phyloP scores from a whole-genome alignment of 352 stramenopile genomes.

The Phytophthora sp. region DNA sequence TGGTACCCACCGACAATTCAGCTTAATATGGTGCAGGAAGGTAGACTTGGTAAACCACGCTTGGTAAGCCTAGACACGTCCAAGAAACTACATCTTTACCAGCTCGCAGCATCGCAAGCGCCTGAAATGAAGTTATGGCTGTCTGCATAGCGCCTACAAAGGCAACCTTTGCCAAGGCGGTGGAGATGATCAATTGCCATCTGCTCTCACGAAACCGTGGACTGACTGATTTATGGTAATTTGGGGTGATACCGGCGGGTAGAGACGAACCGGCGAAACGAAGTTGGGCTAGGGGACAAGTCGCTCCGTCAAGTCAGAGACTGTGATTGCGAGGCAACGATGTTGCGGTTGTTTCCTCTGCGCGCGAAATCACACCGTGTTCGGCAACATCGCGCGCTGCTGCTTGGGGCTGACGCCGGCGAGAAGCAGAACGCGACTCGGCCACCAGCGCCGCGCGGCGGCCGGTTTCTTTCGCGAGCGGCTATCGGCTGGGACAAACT shows the following conservation, averaged over 20 bases:
- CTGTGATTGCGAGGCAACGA: not conserved
- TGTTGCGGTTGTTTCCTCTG: not conserved
- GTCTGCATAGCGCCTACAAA: too few relatives aligned
- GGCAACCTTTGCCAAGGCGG: too few relatives aligned
- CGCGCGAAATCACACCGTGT: too few relatives aligned
- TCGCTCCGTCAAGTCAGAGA: not conserved
- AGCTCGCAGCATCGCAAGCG: too few relatives aligned
- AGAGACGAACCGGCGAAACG: constrained; percentile 14
- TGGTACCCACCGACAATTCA: too few relatives aligned
- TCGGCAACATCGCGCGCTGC: too few relatives aligned
- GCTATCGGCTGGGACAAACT: constrained; percentile 1
- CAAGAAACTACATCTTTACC: too few relatives aligned
- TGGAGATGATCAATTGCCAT: too few relatives aligned
- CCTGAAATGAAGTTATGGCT: constrained; percentile 6
- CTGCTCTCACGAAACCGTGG: not conserved
- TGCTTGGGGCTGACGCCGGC: not conserved
- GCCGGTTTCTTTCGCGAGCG: constrained; percentile 19
- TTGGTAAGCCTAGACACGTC: too few relatives aligned
- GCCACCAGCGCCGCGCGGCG: not conserved
- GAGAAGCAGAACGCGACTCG: not conserved
- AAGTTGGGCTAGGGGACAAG: constrained; percentile 31
- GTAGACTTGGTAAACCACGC: too few relatives aligned
- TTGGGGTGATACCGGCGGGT: constrained; percentile 7
- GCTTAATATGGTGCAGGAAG: too few relatives aligned
- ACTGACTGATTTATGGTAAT: not conserved